Evolutionary conservation across 177 flowering plant species (phyloP), one percentile per base, ranked within the genome.

Genomic region (Vitis hybrid): DNA sequence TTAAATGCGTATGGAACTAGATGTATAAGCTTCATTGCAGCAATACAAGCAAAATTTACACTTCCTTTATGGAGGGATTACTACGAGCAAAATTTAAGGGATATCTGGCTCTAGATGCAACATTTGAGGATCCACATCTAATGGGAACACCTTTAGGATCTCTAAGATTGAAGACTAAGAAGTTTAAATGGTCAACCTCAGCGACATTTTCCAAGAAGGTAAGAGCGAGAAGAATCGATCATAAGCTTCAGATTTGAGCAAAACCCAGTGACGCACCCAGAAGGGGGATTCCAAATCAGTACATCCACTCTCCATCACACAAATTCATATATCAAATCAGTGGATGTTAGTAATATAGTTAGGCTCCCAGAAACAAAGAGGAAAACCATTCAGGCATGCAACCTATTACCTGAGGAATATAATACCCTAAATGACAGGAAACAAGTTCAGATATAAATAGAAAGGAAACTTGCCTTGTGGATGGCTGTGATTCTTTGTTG

Each of bases 381-480:
- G 13, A 15, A 4, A 66, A 49, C 48, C 67, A 64, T 64, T 11
- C 15, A 52, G 32, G 60, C 21, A 59, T 48, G 21, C 64, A 15
- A 54, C 12, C 46, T 35, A 27, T 51, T 54, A 49, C 30, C 2
- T 30, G n/a, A 3, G 62, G 15, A 14, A 65, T 27, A 3, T 52
- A 18, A 15, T 5, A 15, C 2, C 30, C 67, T 50, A 17, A 64
- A 64, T 51, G 56, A 32, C 52, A 52, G 21, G n/a, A n/a, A 30
- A 56, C 17, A 6, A 54, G 12, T 21, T 49, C 52, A 62, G 6
- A 67, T 40, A 58, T 14, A 66, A 56, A 60, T 19, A 70, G 32
- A 51, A 14, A 35, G 46, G 27, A 55, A 56, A 81, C 89, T 87
- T 85, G 79, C 97, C 90, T 91, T 78, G 30, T 86, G 87, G 61